phyloP scores from a whole-genome alignment of 371 early-diverging fungal genomes.

The Apophysomyces elegans region DNA sequence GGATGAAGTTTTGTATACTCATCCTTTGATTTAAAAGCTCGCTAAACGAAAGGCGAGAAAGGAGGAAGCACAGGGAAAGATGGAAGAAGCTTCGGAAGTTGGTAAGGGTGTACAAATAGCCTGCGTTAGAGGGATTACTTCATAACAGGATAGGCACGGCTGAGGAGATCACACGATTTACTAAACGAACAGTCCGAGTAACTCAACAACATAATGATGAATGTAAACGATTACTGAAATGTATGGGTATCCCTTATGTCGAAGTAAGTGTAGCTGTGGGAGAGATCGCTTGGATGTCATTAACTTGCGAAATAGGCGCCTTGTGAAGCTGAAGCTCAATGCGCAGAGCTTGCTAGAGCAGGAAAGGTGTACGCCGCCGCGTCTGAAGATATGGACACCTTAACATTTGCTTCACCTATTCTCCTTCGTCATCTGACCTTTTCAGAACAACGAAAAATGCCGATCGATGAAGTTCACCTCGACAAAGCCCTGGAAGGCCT shows the following conservation, averaged over 20 bases:
- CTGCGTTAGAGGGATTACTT: background rate
- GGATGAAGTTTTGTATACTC: background rate
- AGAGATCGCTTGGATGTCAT: background rate
- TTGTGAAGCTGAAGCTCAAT: slow-evolving; percentile 99
- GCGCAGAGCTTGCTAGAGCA: slow-evolving; percentile 90
- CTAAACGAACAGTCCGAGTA: slow-evolving; percentile 93
- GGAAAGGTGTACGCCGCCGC: slow-evolving; percentile 98
- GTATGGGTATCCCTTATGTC: slow-evolving; percentile 98
- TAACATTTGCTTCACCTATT: slow-evolving; percentile 95
- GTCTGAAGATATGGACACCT: slow-evolving; percentile 99
- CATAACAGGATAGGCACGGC: slow-evolving; percentile 57
- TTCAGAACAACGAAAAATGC: slow-evolving; percentile 91
- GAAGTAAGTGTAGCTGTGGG: slow-evolving; percentile 46
- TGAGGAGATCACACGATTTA: slow-evolving; percentile 90
- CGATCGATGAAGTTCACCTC: slow-evolving; percentile 92
- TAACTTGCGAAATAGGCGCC: slow-evolving; percentile 73
- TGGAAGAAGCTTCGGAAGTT: slow-evolving; percentile 85
- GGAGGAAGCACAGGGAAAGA: slow-evolving; percentile 80
- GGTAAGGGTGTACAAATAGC: slow-evolving; percentile 46
- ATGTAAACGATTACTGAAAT: slow-evolving; percentile 86
- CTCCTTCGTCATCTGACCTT: slow-evolving; percentile 96
- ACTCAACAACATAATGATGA: slow-evolving; percentile 96
- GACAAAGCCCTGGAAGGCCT: slow-evolving; percentile 87
- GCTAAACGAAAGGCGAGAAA: slow-evolving; percentile 89
- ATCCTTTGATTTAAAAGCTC: slow-evolving; percentile 53